phyloP scores from a whole-genome alignment of 2,329 filamentous ascomycete genomes.

The Dryadomyces quercivorus region DNA sequence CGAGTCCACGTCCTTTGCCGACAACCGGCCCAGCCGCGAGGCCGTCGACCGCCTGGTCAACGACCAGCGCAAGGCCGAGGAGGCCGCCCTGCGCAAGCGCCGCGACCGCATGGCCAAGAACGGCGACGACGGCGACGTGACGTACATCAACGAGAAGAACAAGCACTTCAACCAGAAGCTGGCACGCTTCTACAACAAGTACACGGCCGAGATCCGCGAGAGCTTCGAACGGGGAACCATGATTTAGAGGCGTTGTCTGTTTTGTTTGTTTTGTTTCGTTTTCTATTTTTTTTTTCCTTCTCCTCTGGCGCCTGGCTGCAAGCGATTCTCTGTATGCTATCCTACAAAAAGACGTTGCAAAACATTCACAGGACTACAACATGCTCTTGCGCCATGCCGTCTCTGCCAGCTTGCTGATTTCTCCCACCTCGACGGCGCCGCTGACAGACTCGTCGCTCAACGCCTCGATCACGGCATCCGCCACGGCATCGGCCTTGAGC shows the following conservation, averaged over 20 bases:
- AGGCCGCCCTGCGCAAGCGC: slow-evolving; percentile 73
- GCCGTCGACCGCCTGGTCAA: slow-evolving; percentile 79
- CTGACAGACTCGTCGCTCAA: slow-evolving; percentile 59
- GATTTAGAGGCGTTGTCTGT: slow-evolving; percentile 13
- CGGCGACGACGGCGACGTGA: slow-evolving; percentile 83
- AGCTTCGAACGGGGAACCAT: slow-evolving; percentile 96
- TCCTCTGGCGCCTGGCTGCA: too few species aligned
- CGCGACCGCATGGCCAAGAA: slow-evolving; percentile 64
- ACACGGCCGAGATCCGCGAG: slow-evolving; percentile 91
- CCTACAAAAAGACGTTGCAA: background rate
- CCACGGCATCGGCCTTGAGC: slow-evolving; percentile 74
- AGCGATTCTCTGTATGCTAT: background rate
- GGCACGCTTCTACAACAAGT: slow-evolving; percentile 94
- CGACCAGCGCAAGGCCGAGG: slow-evolving; percentile 81
- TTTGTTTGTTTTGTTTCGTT: background rate
- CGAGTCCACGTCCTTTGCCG: slow-evolving; percentile 66
- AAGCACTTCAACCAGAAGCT: slow-evolving; percentile 99
- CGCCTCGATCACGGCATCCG: slow-evolving; percentile 80
- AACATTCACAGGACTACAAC: slow-evolving; percentile 38
- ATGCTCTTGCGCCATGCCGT: slow-evolving; percentile 84
- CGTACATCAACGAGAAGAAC: slow-evolving; percentile 99
- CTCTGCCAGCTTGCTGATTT: slow-evolving; percentile 71
- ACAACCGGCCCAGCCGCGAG: slow-evolving; percentile 78
- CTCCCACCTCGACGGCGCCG: slow-evolving; percentile 64
- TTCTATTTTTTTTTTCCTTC: too few species aligned